Base-by-base conservation (phyloP, 108 stramenopile species). In the Fistulifera pelliculosa region DNA sequence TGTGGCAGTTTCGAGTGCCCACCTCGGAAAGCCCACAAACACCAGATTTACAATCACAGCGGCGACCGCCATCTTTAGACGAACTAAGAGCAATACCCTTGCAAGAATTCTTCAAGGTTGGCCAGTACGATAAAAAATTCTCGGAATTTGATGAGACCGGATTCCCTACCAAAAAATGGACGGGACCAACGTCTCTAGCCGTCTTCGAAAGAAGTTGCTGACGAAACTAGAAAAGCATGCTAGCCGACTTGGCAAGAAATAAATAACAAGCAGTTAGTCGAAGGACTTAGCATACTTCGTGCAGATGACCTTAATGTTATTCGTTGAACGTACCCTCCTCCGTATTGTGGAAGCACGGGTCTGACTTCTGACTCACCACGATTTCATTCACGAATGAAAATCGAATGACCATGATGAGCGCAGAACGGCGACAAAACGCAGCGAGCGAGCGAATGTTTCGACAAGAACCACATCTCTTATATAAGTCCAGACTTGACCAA, bases 131-230 rank as follows among this genome's bases (percentile, higher is more conserved):
- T 52, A 62, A 64, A 0, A 26, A 47, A 25, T 82, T 75, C 42
- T 52, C 68, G 28, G 77, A 73, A 47, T 78, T 64, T 69, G 70
- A 74, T 61, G 64, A 56, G 6, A 52, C 65, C 15, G 81, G 77
- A 17, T 56, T 74, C 3, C 81, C 81, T 1, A 76, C 71, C 1
- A 65, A 61, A 15, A 70, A 77, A 71, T 69, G 5, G 75, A 78
- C 44, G 81, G 75, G 12, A 57, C 66, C 15, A 66, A 75, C 16
- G 47, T 83, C 8, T 79, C 77, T 14, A 83, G 73, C 19, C 64
- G 77, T 14, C 38, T 55, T 41, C 21, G 54, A 11, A 77, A 79
- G 47, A 83, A 79, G 56, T 61, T 83, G 10, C 11, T 50, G 26
- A 80, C 77, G 48, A 49, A 48, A 19, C 22, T 28, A 22, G 28